These are phyloP conservation scores for Cairneyella variabilis DNA, from an alignment of 495 filamentous ascomycete species.

Conservation along the genomic window DNA sequence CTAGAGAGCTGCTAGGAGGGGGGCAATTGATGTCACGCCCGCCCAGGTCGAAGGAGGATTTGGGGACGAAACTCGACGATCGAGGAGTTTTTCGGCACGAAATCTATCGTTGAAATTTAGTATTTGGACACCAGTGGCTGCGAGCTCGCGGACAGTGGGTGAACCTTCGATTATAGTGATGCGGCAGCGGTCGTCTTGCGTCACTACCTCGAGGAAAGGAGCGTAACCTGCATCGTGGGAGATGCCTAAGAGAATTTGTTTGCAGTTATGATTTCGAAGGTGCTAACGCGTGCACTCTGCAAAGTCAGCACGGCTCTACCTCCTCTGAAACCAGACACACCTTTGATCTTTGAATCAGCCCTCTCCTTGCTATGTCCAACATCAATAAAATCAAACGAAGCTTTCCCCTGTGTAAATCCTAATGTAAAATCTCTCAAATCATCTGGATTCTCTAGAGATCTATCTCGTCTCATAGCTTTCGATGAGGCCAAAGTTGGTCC, in stretches of 20 bases:
- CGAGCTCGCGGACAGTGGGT: conserved; percentile 65
- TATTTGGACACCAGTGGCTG: conserved; percentile 50
- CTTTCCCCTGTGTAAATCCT: conserved; percentile 71
- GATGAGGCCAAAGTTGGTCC: too few species aligned
- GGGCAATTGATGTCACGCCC: conserved; percentile 22
- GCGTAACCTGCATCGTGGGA: conserved; percentile 73
- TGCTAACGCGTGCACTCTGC: background rate
- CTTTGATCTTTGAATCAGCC: conserved; percentile 67
- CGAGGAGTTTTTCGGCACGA: conserved; percentile 51
- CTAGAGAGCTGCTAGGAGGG: conserved; percentile 31
- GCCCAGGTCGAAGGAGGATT: conserved; percentile 20
- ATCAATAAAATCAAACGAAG: conserved; percentile 70
- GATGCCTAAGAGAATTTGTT: conserved; percentile 75
- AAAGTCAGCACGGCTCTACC: conserved; percentile 12
- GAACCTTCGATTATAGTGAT: conserved; percentile 73
- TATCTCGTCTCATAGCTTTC: conserved; percentile 55
- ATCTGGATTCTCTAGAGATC: conserved; percentile 48
- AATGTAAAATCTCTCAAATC: conserved; percentile 64
- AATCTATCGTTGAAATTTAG: conserved; percentile 65
- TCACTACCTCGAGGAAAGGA: conserved; percentile 59
- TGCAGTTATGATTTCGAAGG: conserved; percentile 54
- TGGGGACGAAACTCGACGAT: conserved; percentile 26
- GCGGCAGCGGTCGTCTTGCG: conserved; percentile 46
- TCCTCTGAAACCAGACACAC: conserved; percentile 50
- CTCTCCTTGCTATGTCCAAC: conserved; percentile 62